phyloP scores from a whole-genome alignment of 1,139 yeast genomes.

The Zygosaccharomyces sapae region DNA sequence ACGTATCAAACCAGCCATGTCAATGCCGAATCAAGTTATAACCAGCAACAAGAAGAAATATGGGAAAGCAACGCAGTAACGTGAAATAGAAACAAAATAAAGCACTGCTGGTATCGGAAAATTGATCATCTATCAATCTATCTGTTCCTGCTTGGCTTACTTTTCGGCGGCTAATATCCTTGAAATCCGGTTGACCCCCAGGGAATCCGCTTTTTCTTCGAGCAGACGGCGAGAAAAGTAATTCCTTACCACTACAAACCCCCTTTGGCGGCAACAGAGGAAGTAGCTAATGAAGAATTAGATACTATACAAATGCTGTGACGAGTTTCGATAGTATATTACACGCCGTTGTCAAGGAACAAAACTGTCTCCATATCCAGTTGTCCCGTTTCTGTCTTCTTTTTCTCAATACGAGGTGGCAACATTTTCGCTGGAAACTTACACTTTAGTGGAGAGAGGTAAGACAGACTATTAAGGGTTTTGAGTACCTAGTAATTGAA shows the following conservation, averaged over 20 bases:
- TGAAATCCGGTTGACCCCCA: slow-evolving; percentile 2
- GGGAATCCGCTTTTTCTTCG: not conserved
- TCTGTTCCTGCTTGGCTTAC: not conserved
- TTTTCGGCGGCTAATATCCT: not conserved
- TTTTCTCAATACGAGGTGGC: not conserved
- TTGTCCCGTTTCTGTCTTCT: not conserved
- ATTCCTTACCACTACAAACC: not conserved
- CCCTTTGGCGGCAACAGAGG: slow-evolving; percentile 2
- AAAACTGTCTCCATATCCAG: not conserved
- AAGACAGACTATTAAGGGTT: slow-evolving; percentile 1
- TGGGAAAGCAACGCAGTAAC: not conserved
- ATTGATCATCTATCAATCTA: not conserved
- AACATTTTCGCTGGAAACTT: not conserved
- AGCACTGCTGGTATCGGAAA: not conserved
- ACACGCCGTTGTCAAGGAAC: not conserved
- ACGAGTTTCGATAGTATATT: not conserved
- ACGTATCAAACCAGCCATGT: slow-evolving; percentile 12
- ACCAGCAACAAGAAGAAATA: not conserved
- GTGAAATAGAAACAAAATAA: not conserved
- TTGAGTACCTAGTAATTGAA: no score
- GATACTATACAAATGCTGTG: not conserved
- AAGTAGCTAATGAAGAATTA: not conserved
- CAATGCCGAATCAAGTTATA: not conserved
- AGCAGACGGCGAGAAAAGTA: not conserved
- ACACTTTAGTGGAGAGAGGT: slow-evolving; percentile 5